Conservation (phyloP, 768 basidiomycete species). For the Candolleomyces eurysporus region DNA sequence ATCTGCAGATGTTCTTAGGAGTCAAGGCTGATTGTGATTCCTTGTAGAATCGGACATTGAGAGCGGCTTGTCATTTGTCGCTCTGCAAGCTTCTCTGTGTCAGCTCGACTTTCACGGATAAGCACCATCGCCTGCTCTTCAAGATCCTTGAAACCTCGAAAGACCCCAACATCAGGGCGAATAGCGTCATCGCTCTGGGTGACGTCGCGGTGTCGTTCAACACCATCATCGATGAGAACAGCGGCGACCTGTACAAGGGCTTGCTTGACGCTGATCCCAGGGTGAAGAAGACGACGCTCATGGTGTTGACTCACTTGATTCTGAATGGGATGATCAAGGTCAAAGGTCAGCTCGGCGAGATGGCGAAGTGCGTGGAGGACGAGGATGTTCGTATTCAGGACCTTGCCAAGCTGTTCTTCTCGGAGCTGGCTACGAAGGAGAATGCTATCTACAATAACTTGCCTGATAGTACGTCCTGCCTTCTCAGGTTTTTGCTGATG, state of each 20-base stretch:
- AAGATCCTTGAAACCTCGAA: slow-evolving; percentile 90
- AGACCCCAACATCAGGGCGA: slow-evolving; percentile 88
- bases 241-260: slow-evolving; percentile 91
- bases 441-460: slow-evolving; percentile 99
- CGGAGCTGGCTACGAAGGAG: slow-evolving; percentile 92
- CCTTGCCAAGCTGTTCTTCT: slow-evolving; percentile 97
- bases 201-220: slow-evolving; percentile 99
- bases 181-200: slow-evolving; percentile 96
- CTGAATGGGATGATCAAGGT: slow-evolving; percentile 99
- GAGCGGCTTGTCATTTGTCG: slow-evolving; percentile 82
- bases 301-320: slow-evolving; percentile 97
- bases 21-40: slow-evolving; percentile 3
- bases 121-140: slow-evolving; percentile 85
- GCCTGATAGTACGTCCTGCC: slow-evolving; percentile 70
- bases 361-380: slow-evolving; percentile 99
- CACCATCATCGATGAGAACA: slow-evolving; percentile 95
- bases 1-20: background rate
- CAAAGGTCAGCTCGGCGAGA: slow-evolving; percentile 98
- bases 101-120: slow-evolving; percentile 90
- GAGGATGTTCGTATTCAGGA: slow-evolving; percentile 83
- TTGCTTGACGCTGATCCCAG: slow-evolving; percentile 81
- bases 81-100: slow-evolving; percentile 98
- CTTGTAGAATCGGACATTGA: slow-evolving; percentile 75
- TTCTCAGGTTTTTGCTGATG: background rate
- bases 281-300: slow-evolving; percentile 99